Evolutionary conservation across 1,139 yeast species (phyloP).

Genomic region (Geotrichum candidum): DNA sequence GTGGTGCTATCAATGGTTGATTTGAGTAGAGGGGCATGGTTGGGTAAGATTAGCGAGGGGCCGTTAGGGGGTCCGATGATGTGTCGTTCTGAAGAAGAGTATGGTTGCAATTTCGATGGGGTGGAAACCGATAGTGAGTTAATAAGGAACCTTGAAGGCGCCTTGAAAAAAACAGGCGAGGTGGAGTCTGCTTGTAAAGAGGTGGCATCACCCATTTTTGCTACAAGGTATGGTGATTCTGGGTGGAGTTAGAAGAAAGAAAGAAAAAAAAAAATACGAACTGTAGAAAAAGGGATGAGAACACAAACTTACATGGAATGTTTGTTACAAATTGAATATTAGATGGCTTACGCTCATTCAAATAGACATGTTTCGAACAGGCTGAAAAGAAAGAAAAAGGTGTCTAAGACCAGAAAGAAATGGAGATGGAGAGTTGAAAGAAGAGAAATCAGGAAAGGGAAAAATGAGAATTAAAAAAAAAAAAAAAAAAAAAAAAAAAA

Average conservation of each 20-base stretch:
- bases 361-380: not conserved
- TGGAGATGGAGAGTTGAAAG: not conserved
- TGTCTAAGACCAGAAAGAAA: not conserved
- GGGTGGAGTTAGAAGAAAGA: not conserved
- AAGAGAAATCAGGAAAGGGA: not conserved
- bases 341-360: not conserved
- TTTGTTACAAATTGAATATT: not conserved
- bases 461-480: not conserved
- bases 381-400: not conserved
- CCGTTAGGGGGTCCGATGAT: constrained; percentile 17
- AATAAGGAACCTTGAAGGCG: constrained; percentile 24
- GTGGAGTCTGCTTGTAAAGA: constrained; percentile 24
- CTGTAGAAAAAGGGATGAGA: not conserved
- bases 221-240: not conserved
- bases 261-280: not conserved
- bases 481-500: too few species aligned
- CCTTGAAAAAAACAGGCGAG: constrained; percentile 22
- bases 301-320: not conserved
- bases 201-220: constrained; percentile 26
- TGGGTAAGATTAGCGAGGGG: constrained; percentile 15
- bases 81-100: constrained; percentile 14
- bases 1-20: constrained; percentile 7
- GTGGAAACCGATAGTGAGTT: constrained; percentile 16
- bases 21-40: constrained; percentile 8
- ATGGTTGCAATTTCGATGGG: constrained; percentile 7